Evolutionary conservation across 805 yeast genomes (phyloP).

Genomic region (Zygotorulaspora chibaensis): DNA sequence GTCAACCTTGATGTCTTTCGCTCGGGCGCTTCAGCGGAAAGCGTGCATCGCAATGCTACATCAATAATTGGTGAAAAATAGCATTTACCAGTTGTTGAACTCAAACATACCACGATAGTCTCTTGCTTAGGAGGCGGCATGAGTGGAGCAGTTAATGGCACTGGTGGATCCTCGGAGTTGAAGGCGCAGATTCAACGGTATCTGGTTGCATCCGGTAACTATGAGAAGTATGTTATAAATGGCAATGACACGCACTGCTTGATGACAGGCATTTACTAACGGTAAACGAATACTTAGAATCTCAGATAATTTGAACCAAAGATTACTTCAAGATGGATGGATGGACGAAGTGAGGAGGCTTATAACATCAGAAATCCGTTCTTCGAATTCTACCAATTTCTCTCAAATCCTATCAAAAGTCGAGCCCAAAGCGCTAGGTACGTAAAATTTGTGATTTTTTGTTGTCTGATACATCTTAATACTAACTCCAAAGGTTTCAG

Average conservation of each 20-base stretch:
- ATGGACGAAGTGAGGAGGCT: conserved; percentile 63
- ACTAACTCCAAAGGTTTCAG: conserved; percentile 18
- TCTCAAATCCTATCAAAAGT: conserved; percentile 48
- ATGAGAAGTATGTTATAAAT: conserved; percentile 46
- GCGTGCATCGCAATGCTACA: background rate
- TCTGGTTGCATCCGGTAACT: conserved; percentile 73
- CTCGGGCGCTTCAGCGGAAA: no score
- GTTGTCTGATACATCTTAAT: background rate
- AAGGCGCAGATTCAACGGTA: conserved; percentile 64
- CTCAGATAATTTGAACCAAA: conserved; percentile 56
- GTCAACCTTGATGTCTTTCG: no score
- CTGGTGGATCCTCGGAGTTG: conserved; percentile 27
- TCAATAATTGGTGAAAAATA: conserved; percentile 3
- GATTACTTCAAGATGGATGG: conserved; percentile 81
- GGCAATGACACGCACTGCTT: background rate
- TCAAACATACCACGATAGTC: background rate
- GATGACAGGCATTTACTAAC: conserved; percentile 1
- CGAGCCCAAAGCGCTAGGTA: conserved; percentile 62
- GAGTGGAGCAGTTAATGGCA: conserved; percentile 6
- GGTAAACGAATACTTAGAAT: conserved; percentile 38
- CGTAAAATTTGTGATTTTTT: conserved; percentile 19
- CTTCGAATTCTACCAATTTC: conserved; percentile 47
- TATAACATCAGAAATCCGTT: conserved; percentile 45
- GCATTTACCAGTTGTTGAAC: background rate
- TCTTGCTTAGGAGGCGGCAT: conserved; percentile 2